Percentiles rank a stretch among this genome's conserved stretches.
Conservation (phyloP, 139 green algal species). For the Haematococcus lacustris region DNA sequence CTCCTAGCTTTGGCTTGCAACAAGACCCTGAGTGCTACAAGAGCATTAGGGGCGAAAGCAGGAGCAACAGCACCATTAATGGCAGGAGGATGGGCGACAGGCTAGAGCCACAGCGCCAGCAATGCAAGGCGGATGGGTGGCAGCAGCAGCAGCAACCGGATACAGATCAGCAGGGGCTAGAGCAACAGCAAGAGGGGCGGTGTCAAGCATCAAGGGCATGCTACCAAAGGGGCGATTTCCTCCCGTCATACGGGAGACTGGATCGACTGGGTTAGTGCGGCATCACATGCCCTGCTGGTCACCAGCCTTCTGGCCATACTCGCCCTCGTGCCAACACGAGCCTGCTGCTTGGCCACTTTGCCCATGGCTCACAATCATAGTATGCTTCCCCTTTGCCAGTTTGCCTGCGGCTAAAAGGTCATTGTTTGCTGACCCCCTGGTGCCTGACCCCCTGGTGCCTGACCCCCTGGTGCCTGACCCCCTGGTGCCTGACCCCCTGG, state of each 20-base stretch:
- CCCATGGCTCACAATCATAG: neutral
- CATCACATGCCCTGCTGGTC: no score
- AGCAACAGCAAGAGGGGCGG: no score
- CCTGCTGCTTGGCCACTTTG: neutral
- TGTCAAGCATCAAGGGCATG: no score
- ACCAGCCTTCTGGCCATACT: no score
- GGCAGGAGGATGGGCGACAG: neutral
- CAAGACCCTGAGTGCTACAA: conserved; percentile 3
- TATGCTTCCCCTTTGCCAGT: neutral
- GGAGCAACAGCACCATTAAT: neutral
- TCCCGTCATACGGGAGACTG: no score
- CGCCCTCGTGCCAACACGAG: no score
- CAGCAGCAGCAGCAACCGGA: neutral
- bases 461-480: neutral
- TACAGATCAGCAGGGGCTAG: no score
- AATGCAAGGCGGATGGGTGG: neutral
- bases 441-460: neutral
- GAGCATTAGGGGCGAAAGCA: neutral
- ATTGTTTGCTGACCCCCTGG: neutral
- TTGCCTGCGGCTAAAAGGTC: neutral
- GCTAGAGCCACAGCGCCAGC: neutral
- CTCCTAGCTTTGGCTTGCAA: no score
- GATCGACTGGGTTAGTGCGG: no score
- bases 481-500: neutral
- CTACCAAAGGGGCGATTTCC: no score